Conservation (phyloP, 139 green algal species). For the Closterium sp. region DNA sequence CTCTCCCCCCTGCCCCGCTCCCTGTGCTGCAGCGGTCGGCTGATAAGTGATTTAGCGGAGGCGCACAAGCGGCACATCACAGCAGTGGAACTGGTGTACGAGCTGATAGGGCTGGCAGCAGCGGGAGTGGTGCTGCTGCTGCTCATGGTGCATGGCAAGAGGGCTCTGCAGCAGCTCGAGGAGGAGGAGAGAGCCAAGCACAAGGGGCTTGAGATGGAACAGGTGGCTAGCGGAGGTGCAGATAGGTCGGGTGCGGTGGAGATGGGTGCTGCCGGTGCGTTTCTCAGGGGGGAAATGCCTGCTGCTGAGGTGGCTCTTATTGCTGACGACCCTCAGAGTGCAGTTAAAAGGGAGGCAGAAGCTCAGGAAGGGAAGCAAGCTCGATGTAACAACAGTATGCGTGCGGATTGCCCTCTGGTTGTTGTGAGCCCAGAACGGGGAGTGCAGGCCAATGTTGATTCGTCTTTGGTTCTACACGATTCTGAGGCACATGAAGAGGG, state of each 20-base stretch:
- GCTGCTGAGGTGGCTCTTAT: not conserved
- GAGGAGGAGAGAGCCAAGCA: not conserved
- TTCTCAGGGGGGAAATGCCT: not conserved
- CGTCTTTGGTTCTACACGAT: not conserved
- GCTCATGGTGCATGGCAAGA: not conserved
- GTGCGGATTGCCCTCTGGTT: not conserved
- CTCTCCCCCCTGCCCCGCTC: too few species aligned
- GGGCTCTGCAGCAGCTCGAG: not conserved
- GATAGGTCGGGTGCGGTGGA: not conserved
- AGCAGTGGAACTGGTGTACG: not conserved
- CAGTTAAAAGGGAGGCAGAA: not conserved
- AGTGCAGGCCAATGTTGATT: not conserved
- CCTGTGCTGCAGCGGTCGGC: not conserved
- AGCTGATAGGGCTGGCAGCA: not conserved
- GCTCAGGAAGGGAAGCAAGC: not conserved
- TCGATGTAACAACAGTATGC: not conserved
- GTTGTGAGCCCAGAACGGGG: not conserved
- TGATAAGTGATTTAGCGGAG: not conserved
- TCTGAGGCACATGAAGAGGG: too few species aligned
- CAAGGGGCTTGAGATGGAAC: not conserved
- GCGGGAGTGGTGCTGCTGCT: not conserved
- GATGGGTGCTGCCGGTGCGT: not conserved
- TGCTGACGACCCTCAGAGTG: not conserved
- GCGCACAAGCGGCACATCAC: too few species aligned
- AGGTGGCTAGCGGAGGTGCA: not conserved